A percentile compares a stretch with the other conserved stretches of the same genome.
Conservation (phyloP, 129 eudicot genomes). For the Saussurea involucrata region DNA sequence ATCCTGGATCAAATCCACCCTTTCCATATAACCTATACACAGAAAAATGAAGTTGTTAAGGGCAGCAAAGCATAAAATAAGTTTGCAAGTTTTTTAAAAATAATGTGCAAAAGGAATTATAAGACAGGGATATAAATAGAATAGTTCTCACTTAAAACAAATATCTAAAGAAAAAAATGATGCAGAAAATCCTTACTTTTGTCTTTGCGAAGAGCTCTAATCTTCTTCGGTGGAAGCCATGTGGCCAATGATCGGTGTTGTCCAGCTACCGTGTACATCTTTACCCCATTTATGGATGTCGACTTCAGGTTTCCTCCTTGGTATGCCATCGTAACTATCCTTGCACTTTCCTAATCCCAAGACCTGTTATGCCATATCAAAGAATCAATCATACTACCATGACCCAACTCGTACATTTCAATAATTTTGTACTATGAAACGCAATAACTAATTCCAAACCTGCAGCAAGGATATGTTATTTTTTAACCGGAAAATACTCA, state of each 20-base stretch:
- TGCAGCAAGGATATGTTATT: background rate
- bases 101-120: background rate
- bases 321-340: constrained; percentile 47
- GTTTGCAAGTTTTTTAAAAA: background rate
- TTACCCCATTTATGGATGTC: constrained; percentile 85
- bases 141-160: background rate
- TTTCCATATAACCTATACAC: constrained; percentile 62
- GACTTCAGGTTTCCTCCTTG: constrained; percentile 83
- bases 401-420: background rate
- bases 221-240: constrained; percentile 85
- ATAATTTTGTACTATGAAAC: background rate
- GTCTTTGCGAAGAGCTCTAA: constrained; percentile 73
- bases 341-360: background rate
- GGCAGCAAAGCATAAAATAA: background rate
- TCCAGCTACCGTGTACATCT: constrained; percentile 69
- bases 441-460: background rate
- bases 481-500: background rate
- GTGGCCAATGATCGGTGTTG: constrained; percentile 66
- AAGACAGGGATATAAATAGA: background rate
- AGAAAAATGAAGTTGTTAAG: background rate
- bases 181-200: constrained; percentile 40
- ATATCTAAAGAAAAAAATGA: background rate
- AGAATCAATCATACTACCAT: background rate
- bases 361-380: constrained; percentile 6
- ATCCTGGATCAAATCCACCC: constrained; percentile 88